Conservation (phyloP, 257 asterid species). For the Eustoma russellianum region DNA sequence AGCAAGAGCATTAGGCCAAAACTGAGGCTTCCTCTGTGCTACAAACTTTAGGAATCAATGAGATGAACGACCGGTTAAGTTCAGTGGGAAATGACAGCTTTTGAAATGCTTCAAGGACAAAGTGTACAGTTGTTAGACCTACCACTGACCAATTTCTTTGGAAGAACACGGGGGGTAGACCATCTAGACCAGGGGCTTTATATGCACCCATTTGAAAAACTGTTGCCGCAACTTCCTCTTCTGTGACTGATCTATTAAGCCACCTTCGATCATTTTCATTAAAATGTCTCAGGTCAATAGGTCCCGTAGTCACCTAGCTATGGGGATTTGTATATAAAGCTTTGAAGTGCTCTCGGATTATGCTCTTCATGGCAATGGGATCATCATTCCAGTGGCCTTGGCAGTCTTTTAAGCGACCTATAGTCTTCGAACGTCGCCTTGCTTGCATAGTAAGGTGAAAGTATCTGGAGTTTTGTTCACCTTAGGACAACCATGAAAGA, state of each 20-base stretch:
- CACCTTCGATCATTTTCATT: not conserved
- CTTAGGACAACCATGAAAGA: not conserved
- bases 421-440: not conserved
- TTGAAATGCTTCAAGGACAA: not conserved
- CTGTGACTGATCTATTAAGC: too few relatives aligned
- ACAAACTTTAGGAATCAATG: not conserved
- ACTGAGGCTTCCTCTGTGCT: not conserved
- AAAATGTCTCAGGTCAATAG: not conserved
- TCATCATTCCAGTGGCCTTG: not conserved
- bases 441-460: too few relatives aligned
- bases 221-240: not conserved
- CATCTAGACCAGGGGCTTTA: too few relatives aligned
- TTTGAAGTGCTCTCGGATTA: not conserved
- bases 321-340: not conserved
- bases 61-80: too few relatives aligned
- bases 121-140: too few relatives aligned
- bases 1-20: not conserved
- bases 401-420: not conserved
- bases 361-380: not conserved
- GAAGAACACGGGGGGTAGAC: too few relatives aligned
- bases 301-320: not conserved
- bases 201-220: too few relatives aligned
- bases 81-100: not conserved
- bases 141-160: too few relatives aligned
- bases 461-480: not conserved